Evolutionary conservation across 306 rosid genomes (phyloP), one percentile per base, ranked within the genome.

Genomic region (Cicer cuneatum): DNA sequence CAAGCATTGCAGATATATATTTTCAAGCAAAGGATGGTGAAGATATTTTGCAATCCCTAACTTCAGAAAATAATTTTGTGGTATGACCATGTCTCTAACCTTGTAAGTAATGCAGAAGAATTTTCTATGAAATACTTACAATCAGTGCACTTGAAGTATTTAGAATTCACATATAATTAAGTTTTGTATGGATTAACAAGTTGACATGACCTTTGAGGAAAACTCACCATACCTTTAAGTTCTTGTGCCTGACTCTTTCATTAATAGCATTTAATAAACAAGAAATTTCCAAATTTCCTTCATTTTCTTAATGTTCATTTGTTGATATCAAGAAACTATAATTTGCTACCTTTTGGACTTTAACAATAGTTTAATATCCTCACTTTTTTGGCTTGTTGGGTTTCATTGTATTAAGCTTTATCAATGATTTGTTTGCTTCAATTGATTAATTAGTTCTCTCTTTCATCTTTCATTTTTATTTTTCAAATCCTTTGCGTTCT

Each of bases 1-100:
- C 39, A n/a, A 73, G 66, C 69, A 66, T 85, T 79, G 72, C 96
- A 92, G 99, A 86, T 87, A 81, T 94, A 51, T 94, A 94, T 84
- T 94, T 94, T 83, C 96, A 90, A 78, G 88, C 87, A 82, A 94
- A 91, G 86, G 86, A 69, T 10, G 76, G 85, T 66, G 99, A 92
- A 81, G 90, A 88, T 33, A 75, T 88, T 73, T 74, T 90, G 82
- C 88, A 83, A 45, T 86, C 96, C 76, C 83, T 92, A 73, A 79
- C 92, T 38, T 86, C 97, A 21, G 97, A 94, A 54, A 87, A 92
- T 80, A 90, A 90, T 81, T 90, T 80, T 75, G 97, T 94, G 93
- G 99, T 94, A 90, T 66, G 96, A 52, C 35, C 49, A 46, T 81
- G 43, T 43, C 62, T 67, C 52, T 52, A 53, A 63, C 68, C 54